phyloP scores from a whole-genome alignment of 805 yeast genomes.

The Nakazawaea anatomiae region DNA sequence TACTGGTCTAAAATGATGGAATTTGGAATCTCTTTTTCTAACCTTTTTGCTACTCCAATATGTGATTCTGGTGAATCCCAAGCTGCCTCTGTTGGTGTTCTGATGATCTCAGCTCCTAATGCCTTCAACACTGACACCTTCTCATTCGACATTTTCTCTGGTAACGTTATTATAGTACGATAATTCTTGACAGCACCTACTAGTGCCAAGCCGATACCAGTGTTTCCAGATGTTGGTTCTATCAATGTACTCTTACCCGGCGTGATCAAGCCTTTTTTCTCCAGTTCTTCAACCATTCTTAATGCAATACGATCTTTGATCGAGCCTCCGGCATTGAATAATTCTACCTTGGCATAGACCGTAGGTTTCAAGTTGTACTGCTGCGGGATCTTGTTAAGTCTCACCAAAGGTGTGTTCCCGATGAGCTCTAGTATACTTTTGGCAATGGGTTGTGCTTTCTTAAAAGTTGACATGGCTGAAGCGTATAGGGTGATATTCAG shows the following conservation, averaged over 20 bases:
- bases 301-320: constrained; percentile 86
- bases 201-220: constrained; percentile 85
- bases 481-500: too few species aligned
- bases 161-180: constrained; percentile 80
- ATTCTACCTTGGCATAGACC: constrained; percentile 69
- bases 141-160: constrained; percentile 90
- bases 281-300: constrained; percentile 84
- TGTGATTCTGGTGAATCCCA: constrained; percentile 91
- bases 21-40: constrained; percentile 79
- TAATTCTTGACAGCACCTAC: constrained; percentile 86
- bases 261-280: constrained; percentile 65
- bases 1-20: constrained; percentile 83
- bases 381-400: constrained; percentile 71
- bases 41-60: constrained; percentile 78
- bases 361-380: constrained; percentile 68
- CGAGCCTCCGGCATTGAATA: constrained; percentile 86
- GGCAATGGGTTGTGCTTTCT: constrained; percentile 15
- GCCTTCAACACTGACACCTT: constrained; percentile 85
- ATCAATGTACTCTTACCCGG: constrained; percentile 76
- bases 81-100: constrained; percentile 91
- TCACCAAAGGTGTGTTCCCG: constrained; percentile 81
- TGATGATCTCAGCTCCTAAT: constrained; percentile 82
- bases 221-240: constrained; percentile 89
- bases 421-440: constrained; percentile 65
- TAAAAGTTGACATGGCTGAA: constrained; percentile 8